Evolutionary conservation across 148 eudicot genomes (phyloP), one percentile per base, ranked within the genome.

Genomic region (Vaccinium corymbosum): DNA sequence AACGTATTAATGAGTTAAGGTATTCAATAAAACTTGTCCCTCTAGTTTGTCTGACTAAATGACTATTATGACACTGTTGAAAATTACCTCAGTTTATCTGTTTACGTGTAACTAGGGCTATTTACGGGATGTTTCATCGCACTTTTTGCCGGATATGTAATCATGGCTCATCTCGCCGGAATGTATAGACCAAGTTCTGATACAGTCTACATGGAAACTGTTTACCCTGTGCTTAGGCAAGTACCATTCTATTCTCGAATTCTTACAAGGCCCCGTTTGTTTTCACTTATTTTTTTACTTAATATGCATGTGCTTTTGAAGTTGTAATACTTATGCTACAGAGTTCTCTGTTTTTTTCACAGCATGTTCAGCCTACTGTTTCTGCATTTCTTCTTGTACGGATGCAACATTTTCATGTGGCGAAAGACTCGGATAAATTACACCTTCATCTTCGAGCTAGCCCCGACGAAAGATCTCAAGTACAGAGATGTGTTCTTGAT

Each of bases 321-420:
- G 2, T 29, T 52, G 19, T 3, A 42, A 42, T 13, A 46, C 32
- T 19, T 29, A 49, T 12, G 59, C 59, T 38, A 0, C 10, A 48
- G 13, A 78, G 48, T 64, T 66, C 72, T 46, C 38, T 48, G 71
- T 85, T 70, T 93, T 93, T 66, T 27, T 68, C 38, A 86, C 98
- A 94, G 99, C 89, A 91, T 94, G 93, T 94, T 97, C 88, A 89
- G 95, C 90, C 92, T 97, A 61, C 76, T 94, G 88, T 97, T 97
- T 87, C 90, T 97, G 7, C 99, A 97, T 88, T 89, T 94, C 81
- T 94, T 97, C 79, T 78, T 97, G 71, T 93, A 91, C 50, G 99
- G 99, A 72, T 97, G 99, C 95, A 97, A 97, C 85, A 97, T 97
- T 84, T 93, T 97, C 85, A 89, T 90, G 90, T 97, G 99, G 99